Conservation (phyloP, 2,329 filamentous ascomycete species). For the Penicillium hesseltinei region DNA sequence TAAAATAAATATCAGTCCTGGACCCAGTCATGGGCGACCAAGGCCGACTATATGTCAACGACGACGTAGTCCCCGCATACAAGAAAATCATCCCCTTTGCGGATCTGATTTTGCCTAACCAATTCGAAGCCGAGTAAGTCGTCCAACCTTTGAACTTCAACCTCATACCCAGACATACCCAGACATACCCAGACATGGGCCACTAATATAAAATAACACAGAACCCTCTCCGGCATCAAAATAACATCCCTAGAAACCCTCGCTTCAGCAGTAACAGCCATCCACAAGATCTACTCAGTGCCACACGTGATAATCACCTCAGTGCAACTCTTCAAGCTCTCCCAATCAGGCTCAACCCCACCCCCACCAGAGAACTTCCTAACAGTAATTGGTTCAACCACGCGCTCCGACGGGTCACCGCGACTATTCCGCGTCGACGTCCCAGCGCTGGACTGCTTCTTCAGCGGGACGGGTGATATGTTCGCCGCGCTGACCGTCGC, state of each 20-base stretch:
- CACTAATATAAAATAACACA: conserved; percentile 36
- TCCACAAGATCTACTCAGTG: conserved; percentile 73
- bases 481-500: conserved; percentile 89
- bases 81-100: conserved; percentile 75
- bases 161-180: background rate
- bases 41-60: conserved; percentile 83
- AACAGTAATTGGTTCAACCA: conserved; percentile 74
- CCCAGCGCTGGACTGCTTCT: conserved; percentile 86
- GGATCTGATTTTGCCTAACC: conserved; percentile 91
- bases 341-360: conserved; percentile 43
- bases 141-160: background rate
- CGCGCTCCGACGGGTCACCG: conserved; percentile 60
- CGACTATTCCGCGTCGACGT: conserved; percentile 88
- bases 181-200: background rate
- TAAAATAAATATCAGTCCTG: conserved; percentile 57
- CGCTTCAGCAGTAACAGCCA: conserved; percentile 67
- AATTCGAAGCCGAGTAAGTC: conserved; percentile 90
- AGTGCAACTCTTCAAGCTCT: conserved; percentile 62
- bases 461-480: conserved; percentile 97
- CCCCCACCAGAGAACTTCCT: conserved; percentile 49
- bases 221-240: conserved; percentile 77
- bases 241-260: conserved; percentile 75
- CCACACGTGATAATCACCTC: conserved; percentile 94
- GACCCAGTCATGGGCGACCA: conserved; percentile 99
- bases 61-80: conserved; percentile 89